A percentile compares a stretch with the other conserved stretches of the same genome.
Conservation (phyloP, 2,329 filamentous ascomycete species). For the Monosporascus sp. region DNA sequence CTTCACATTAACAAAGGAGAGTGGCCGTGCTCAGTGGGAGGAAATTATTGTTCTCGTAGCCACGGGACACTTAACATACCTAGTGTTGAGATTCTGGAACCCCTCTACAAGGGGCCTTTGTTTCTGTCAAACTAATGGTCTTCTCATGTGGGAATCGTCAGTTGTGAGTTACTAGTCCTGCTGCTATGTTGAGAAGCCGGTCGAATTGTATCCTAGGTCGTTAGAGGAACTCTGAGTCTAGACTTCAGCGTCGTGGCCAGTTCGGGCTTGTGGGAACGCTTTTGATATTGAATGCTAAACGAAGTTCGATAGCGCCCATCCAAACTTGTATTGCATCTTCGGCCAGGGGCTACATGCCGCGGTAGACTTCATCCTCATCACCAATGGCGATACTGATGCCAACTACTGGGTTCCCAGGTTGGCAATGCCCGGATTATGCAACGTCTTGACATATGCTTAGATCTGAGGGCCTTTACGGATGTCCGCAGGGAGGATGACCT, state of each 20-base stretch:
- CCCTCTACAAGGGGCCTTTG: no score
- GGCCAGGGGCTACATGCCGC: conserved; percentile 30
- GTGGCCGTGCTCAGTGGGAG: no score
- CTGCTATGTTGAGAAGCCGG: no score
- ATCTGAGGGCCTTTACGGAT: conserved; percentile 31
- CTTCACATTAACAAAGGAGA: no score
- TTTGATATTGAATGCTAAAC: conserved; percentile 32
- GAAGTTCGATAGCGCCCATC: conserved; percentile 26
- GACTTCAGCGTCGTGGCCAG: neutral
- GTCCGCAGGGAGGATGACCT: conserved; percentile 26
- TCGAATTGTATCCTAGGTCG: neutral
- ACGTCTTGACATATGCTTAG: conserved; percentile 30
- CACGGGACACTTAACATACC: no score
- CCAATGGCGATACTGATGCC: conserved; percentile 29
- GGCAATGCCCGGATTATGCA: conserved; percentile 28
- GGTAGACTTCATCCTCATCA: conserved; percentile 36
- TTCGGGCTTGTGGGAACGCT: conserved; percentile 9
- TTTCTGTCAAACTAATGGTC: no score
- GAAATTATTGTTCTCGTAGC: no score
- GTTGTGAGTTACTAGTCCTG: no score
- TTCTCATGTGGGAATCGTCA: no score
- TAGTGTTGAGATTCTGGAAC: no score
- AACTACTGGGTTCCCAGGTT: conserved; percentile 20
- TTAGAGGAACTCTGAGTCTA: neutral
- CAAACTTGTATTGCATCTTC: conserved; percentile 33